These are phyloP conservation scores for Cerioporus squamosus DNA, from an alignment of 1,284 basidiomycete genomes.

Conservation along the genomic window DNA sequence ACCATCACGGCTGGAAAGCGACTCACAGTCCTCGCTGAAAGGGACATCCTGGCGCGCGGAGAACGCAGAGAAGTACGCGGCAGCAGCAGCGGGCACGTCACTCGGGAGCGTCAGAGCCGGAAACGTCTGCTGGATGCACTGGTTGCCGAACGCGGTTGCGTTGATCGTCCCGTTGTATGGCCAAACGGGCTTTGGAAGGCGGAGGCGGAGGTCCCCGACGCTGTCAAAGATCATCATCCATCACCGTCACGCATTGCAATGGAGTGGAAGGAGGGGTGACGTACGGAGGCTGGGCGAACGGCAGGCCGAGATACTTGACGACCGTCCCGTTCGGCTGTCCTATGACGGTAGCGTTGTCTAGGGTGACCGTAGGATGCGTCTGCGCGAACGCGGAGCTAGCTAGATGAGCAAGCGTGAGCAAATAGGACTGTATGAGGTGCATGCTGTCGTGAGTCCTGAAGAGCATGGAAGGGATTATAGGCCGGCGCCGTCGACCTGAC, in stretches of 20 bases:
- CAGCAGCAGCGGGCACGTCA: background rate
- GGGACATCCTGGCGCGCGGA: background rate
- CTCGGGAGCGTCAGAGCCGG: background rate
- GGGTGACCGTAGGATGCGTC: constrained; percentile 1
- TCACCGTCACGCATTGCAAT: too few species aligned
- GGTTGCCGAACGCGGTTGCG: constrained; percentile 5
- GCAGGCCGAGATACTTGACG: constrained; percentile 21
- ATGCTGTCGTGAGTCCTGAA: too few species aligned
- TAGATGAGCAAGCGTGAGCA: background rate
- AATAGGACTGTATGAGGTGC: too few species aligned
- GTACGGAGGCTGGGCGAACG: constrained; percentile 26
- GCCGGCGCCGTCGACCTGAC: too few species aligned
- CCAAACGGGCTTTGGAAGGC: background rate
- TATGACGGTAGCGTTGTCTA: constrained; percentile 15
- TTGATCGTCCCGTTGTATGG: background rate
- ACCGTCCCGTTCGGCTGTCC: constrained; percentile 10
- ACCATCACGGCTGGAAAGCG: too few species aligned
- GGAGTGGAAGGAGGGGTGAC: background rate
- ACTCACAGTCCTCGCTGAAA: constrained; percentile 24
- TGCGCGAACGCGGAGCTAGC: background rate
- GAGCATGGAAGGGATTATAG: too few species aligned
- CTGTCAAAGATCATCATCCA: constrained; percentile 29
- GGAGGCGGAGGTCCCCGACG: constrained; percentile 40
- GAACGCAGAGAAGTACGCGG: background rate
- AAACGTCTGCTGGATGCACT: constrained; percentile 8